These are phyloP conservation scores for Neurospora cerealis DNA, from an alignment of 495 filamentous ascomycete species.

Conservation along the genomic window DNA sequence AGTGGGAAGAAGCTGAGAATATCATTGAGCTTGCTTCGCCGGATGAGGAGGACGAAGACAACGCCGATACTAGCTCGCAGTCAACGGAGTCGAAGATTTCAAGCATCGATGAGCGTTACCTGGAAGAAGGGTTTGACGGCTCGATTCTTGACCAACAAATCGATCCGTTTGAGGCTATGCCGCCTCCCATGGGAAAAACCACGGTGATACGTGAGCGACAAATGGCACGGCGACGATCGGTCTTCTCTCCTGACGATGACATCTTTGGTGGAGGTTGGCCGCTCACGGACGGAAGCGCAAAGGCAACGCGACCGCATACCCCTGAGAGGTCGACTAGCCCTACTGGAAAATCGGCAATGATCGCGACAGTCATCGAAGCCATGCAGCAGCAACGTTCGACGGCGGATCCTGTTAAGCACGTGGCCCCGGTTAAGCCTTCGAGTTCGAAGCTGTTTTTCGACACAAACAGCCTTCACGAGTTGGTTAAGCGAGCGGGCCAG, in stretches of 20 bases:
- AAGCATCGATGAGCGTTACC: conserved; percentile 41
- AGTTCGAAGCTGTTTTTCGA: conserved; percentile 82
- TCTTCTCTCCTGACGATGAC: conserved; percentile 54
- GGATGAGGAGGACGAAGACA: conserved; percentile 53
- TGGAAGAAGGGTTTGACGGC: conserved; percentile 47
- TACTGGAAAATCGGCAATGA: conserved; percentile 48
- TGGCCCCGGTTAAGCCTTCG: conserved; percentile 31
- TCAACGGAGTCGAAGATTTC: conserved; percentile 20
- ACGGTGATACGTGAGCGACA: conserved; percentile 34
- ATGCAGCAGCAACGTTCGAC: conserved; percentile 57
- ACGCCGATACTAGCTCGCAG: conserved; percentile 17
- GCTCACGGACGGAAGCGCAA: conserved; percentile 19
- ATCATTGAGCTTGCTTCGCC: conserved; percentile 80
- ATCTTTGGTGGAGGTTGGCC: conserved; percentile 48
- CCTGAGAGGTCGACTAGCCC: conserved; percentile 23
- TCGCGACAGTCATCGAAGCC: conserved; percentile 64
- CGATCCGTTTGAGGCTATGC: conserved; percentile 25
- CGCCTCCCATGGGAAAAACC: conserved; percentile 29
- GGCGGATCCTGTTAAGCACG: conserved; percentile 34
- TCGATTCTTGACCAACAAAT: conserved; percentile 21
- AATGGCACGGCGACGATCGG: conserved; percentile 38
- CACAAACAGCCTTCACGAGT: conserved; percentile 75
- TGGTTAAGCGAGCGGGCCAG: conserved; percentile 74
- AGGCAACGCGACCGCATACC: conserved; percentile 25
- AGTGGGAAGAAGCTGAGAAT: conserved; percentile 81